These are phyloP conservation scores for Penicillium manginii DNA, from an alignment of 495 filamentous ascomycete genomes.

Conservation along the genomic window DNA sequence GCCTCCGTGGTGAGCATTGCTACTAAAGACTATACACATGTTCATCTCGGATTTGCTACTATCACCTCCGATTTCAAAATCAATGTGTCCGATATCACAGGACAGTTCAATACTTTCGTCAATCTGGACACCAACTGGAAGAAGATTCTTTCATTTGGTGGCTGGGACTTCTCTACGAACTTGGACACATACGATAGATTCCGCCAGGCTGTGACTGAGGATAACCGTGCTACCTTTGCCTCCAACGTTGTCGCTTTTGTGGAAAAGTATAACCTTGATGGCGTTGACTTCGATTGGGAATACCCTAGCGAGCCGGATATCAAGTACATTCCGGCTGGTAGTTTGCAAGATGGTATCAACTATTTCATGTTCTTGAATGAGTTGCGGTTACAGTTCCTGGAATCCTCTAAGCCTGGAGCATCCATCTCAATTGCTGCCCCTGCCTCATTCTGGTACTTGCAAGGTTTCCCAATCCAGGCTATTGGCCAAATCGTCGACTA, in stretches of 20 bases:
- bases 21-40: conserved; percentile 40
- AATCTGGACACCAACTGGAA: conserved; percentile 25
- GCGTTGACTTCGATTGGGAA: conserved; percentile 49
- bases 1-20: conserved; percentile 21
- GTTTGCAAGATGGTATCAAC: conserved; percentile 28
- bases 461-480: conserved; percentile 30
- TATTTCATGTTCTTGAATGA: conserved; percentile 33
- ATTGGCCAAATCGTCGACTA: conserved; percentile 34
- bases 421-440: conserved; percentile 26
- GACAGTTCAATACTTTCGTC: background rate
- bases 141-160: conserved; percentile 50
- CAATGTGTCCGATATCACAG: conserved; percentile 23
- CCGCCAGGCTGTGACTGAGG: conserved; percentile 36
- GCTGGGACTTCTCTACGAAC: conserved; percentile 49
- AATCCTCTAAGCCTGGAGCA: conserved; percentile 3
- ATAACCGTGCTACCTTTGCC: conserved; percentile 39
- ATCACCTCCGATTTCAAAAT: conserved; percentile 34
- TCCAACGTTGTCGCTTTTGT: conserved; percentile 42
- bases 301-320: conserved; percentile 44
- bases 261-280: conserved; percentile 36
- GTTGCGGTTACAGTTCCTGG: conserved; percentile 8
- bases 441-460: conserved; percentile 38
- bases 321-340: conserved; percentile 36
- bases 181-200: conserved; percentile 39
- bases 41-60: conserved; percentile 49